phyloP scores from a whole-genome alignment of 805 yeast species.

The Kregervanrija fluxuum region DNA sequence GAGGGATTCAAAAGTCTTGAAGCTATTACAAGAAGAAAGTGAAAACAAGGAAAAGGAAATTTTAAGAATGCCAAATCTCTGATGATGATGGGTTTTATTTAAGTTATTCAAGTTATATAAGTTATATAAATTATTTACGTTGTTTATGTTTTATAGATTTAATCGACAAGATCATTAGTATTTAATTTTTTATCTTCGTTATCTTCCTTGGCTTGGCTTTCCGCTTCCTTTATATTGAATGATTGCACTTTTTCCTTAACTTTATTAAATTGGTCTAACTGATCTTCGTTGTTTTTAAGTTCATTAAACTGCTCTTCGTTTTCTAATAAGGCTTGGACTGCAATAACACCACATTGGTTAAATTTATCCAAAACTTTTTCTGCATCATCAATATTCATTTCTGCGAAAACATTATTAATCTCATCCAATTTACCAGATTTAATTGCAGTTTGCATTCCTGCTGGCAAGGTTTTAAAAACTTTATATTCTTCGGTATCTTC shows the following conservation, averaged over 20 bases:
- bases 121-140: too few species aligned
- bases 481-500: slow-evolving; percentile 46
- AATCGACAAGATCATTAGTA: slow-evolving; percentile 38
- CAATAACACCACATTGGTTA: slow-evolving; percentile 76
- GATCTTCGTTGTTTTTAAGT: slow-evolving; percentile 34
- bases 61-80: slow-evolving; percentile 79
- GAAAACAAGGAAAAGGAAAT: slow-evolving; percentile 65
- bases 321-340: slow-evolving; percentile 69
- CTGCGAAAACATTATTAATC: slow-evolving; percentile 76
- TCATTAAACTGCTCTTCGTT: slow-evolving; percentile 62
- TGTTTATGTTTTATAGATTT: neutral
- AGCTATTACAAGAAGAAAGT: slow-evolving; percentile 62
- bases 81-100: slow-evolving; percentile 5
- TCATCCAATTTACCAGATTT: slow-evolving; percentile 62
- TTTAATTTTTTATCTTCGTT: too few species aligned
- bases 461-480: slow-evolving; percentile 51
- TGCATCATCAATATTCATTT: slow-evolving; percentile 68
- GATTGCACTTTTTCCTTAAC: too few species aligned
- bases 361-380: slow-evolving; percentile 68
- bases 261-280: neutral
- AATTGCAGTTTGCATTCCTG: slow-evolving; percentile 68
- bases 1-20: slow-evolving; percentile 61
- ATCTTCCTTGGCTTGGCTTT: too few species aligned
- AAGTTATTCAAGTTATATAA: too few species aligned
- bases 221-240: too few species aligned